phyloP scores from a whole-genome alignment of 2,329 filamentous ascomycete genomes.

The Beauveria caledonica region DNA sequence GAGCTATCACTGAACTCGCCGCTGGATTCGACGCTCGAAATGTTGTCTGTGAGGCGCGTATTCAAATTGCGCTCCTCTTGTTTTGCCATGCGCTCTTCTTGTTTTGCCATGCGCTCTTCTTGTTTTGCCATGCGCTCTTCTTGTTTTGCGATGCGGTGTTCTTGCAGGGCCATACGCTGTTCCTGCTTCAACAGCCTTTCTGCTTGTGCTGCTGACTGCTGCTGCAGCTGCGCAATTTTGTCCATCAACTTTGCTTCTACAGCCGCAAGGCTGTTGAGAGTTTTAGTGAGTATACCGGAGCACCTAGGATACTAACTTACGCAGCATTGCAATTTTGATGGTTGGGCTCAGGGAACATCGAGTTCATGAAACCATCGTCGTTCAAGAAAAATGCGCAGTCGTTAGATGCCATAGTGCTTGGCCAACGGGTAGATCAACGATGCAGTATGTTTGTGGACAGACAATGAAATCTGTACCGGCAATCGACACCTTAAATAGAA shows the following conservation, averaged over 20 bases:
- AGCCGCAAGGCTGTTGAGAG: not conserved
- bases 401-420: not conserved
- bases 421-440: not conserved
- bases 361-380: not conserved
- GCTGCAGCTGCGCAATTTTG: not conserved
- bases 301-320: not conserved
- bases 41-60: not conserved
- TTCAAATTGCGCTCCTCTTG: not conserved
- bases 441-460: not conserved
- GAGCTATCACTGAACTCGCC: not conserved
- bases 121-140: no score
- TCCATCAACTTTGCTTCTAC: not conserved
- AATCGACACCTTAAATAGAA: not conserved
- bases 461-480: not conserved
- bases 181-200: not conserved
- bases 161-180: not conserved
- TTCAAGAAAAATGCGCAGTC: not conserved
- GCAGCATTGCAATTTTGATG: not conserved
- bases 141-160: no score
- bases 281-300: not conserved
- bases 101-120: no score
- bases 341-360: not conserved
- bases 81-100: no score
- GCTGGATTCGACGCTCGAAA: not conserved
- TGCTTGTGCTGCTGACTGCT: not conserved